Conservation (phyloP, 1,139 yeast species). For the Candida albicans region DNA sequence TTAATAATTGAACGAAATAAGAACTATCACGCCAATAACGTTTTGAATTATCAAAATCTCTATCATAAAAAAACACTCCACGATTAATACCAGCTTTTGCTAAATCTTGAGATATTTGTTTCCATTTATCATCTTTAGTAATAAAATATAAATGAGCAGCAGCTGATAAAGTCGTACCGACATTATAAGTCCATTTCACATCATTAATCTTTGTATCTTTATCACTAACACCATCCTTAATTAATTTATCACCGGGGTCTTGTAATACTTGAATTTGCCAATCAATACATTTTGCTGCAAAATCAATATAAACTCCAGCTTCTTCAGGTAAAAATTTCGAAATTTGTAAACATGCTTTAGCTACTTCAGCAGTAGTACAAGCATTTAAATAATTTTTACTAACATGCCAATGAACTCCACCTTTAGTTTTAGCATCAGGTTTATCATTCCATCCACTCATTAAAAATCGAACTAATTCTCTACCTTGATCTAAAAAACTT, state of each 20-base stretch:
- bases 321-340: conserved; percentile 54
- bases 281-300: conserved; percentile 55
- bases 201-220: conserved; percentile 46
- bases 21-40: conserved; percentile 68
- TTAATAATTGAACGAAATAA: conserved; percentile 61
- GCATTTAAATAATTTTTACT: conserved; percentile 60
- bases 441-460: conserved; percentile 66
- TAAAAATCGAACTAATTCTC: conserved; percentile 59
- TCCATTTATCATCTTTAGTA: conserved; percentile 58
- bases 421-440: conserved; percentile 43
- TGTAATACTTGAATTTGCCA: conserved; percentile 55
- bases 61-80: conserved; percentile 58
- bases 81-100: conserved; percentile 61
- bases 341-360: conserved; percentile 62
- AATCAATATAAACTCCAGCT: conserved; percentile 43
- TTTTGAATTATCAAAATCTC: conserved; percentile 58
- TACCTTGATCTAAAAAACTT: conserved; percentile 54
- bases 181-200: conserved; percentile 69
- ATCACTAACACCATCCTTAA: conserved; percentile 62
- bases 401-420: conserved; percentile 71
- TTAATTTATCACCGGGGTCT: conserved; percentile 56
- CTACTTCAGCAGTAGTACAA: conserved; percentile 72
- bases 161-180: conserved; percentile 64
- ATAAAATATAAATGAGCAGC: conserved; percentile 51
- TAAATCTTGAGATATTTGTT: conserved; percentile 54